Conservation (phyloP, 1,284 basidiomycete genomes). For the Lignosus rhinocerotis region DNA sequence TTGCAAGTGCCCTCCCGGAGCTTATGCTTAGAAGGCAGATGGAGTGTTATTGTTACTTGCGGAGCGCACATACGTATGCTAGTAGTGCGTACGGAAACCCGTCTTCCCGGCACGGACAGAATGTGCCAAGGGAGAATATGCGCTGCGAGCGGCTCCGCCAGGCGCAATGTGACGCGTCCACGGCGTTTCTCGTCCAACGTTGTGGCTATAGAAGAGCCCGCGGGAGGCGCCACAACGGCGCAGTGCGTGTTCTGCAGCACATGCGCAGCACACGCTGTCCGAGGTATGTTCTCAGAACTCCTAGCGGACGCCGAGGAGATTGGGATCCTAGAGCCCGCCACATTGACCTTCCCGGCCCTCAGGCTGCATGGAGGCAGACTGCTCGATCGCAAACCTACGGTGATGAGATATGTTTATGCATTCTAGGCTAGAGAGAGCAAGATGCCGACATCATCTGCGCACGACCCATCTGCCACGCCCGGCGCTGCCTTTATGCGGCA, state of each 20-base stretch:
- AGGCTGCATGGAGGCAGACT: neutral
- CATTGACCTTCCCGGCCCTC: neutral
- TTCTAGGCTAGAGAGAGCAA: no score
- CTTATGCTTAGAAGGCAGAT: neutral
- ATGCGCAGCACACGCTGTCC: neutral
- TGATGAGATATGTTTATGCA: no score
- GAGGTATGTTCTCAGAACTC: neutral
- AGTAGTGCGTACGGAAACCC: neutral
- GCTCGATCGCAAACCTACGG: neutral
- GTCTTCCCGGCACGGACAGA: constrained; percentile 12
- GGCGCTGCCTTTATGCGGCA: constrained; percentile 2
- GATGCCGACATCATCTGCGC: neutral
- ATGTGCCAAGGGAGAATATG: constrained; percentile 1
- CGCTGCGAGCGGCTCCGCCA: constrained; percentile 7
- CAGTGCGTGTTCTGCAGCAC: neutral
- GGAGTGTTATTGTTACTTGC: neutral
- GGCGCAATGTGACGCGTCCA: constrained; percentile 5
- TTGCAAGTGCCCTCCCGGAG: neutral
- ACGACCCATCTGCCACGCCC: neutral
- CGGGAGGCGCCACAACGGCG: constrained; percentile 1
- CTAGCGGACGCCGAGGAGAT: neutral
- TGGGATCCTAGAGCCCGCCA: neutral
- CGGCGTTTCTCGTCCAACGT: neutral
- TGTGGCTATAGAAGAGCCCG: neutral
- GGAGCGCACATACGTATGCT: neutral